Evolutionary conservation across 2,329 filamentous ascomycete species (phyloP), one percentile per base, ranked within the genome.

Genomic region (Chaetomiaceae sp.): DNA sequence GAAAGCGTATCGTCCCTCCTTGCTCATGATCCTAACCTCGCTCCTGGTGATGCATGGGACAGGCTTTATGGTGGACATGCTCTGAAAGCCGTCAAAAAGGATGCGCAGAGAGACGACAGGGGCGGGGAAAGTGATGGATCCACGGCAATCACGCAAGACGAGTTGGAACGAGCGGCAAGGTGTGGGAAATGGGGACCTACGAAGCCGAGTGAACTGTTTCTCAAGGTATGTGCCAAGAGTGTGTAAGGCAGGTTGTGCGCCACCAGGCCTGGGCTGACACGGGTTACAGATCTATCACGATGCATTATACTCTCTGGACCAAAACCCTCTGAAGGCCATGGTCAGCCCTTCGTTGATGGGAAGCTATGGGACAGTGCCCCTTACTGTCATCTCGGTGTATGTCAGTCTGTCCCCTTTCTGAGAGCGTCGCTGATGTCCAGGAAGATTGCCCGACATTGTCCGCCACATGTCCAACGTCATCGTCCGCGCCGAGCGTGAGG

Each of bases 381-480:
- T 91, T 58, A 87, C 85, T 0, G 78, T 90, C 37, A 82, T 91
- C 25, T 84, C 82, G 0, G 79, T 80, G 60, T 76, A 68, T 62
- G 69, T 57, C 3, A n/a, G n/a, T n/a, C 4, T 7, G 11, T 38
- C 15, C 7, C 9, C 22, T 31, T 15, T 29, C 39, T 36, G 2
- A 36, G 22, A 20, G 31, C 17, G 7, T 11, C 8, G 12, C 46
- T 47, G 9, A 49, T 29, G 15, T 46, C 45, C 44, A 47, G 17
- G 1, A 37, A 75, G 75, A 1, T 71, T 88, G 20, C 83, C 84
- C 0, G 88, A 91, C 65, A 81, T 91, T 25, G 82, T 81, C 56
- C 77, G 86, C 1, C 87, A 91, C 66, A 87, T 89, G 71, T 82
- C 86, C 1, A 91, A 91, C 60, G 73, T 89, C 19, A 91, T 92